Conservation (phyloP, 306 rosid genomes). For the Trifolium pratense region DNA sequence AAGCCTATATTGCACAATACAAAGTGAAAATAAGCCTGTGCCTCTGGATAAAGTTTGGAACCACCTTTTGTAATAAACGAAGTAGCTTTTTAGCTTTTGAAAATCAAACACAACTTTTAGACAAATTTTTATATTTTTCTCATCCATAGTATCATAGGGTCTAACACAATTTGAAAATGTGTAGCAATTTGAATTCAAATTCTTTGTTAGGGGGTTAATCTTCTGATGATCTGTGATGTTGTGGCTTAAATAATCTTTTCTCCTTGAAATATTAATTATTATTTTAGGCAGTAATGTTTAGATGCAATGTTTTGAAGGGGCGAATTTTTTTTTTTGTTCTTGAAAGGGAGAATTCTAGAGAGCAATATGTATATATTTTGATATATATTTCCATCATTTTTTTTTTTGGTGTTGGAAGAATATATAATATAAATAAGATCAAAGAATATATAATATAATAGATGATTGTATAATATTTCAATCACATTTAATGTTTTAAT, state of each 20-base stretch:
- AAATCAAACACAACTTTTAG: slow-evolving; percentile 49
- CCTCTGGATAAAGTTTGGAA: slow-evolving; percentile 38
- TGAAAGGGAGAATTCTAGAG: too few species aligned
- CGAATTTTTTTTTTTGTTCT: too few species aligned
- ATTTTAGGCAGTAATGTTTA: too few species aligned
- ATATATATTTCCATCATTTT: too few species aligned
- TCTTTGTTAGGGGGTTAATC: background rate
- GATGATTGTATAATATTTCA: too few species aligned
- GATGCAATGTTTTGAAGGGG: too few species aligned
- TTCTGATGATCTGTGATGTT: background rate
- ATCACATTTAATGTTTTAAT: too few species aligned
- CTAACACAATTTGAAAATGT: slow-evolving; percentile 20
- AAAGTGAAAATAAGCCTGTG: slow-evolving; percentile 38
- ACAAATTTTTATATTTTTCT: slow-evolving; percentile 3
- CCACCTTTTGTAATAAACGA: slow-evolving; percentile 61
- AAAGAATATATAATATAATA: too few species aligned
- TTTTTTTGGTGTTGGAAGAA: too few species aligned
- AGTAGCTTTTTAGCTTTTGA: slow-evolving; percentile 72
- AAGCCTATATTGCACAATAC: slow-evolving; percentile 12
- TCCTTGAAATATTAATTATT: too few species aligned
- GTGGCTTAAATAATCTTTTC: background rate
- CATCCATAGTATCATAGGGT: slow-evolving; percentile 40
- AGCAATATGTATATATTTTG: too few species aligned
- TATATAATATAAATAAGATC: too few species aligned
- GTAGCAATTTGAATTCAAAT: slow-evolving; percentile 48